phyloP scores from a whole-genome alignment of 805 yeast genomes.

The Wickerhamiella cacticola region DNA sequence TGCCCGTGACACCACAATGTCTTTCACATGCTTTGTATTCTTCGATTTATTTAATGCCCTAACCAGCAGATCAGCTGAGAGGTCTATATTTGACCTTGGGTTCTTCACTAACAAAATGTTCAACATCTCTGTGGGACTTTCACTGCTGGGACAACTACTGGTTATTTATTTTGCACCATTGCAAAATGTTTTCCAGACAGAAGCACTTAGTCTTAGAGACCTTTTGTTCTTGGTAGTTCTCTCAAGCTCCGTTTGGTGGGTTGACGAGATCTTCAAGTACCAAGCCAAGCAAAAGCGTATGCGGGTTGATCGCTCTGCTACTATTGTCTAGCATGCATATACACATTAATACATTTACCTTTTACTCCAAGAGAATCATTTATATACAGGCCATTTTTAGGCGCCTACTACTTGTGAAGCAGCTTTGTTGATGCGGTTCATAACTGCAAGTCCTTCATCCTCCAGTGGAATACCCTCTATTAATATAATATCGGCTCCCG shows the following conservation, averaged over 20 bases:
- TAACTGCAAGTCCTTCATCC: conserved; percentile 82
- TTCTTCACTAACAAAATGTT: conserved; percentile 72
- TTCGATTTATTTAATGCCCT: conserved; percentile 96
- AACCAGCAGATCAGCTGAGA: conserved; percentile 78
- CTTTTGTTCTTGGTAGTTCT: conserved; percentile 47
- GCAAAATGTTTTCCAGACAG: conserved; percentile 90
- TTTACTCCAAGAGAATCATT: background rate
- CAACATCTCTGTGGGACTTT: conserved; percentile 81
- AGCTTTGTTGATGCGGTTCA: conserved; percentile 83
- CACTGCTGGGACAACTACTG: conserved; percentile 79
- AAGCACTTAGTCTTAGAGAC: conserved; percentile 65
- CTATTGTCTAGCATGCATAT: conserved; percentile 1
- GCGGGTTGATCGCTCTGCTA: background rate
- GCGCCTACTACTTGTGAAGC: conserved; percentile 32
- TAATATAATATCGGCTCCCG: conserved; percentile 54
- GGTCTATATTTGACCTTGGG: conserved; percentile 75
- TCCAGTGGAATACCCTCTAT: conserved; percentile 71
- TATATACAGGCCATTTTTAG: background rate
- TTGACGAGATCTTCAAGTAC: conserved; percentile 70
- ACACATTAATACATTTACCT: background rate
- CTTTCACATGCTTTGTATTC: conserved; percentile 91
- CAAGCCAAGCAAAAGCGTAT: conserved; percentile 4
- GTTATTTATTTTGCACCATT: conserved; percentile 90
- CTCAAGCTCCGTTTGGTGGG: conserved; percentile 72
- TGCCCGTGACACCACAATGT: conserved; percentile 96